A percentile compares a stretch with the other conserved stretches of the same genome.
Evolutionary conservation across 2,329 filamentous ascomycete genomes (phyloP).

Genomic region (Cladosporium sp.): DNA sequence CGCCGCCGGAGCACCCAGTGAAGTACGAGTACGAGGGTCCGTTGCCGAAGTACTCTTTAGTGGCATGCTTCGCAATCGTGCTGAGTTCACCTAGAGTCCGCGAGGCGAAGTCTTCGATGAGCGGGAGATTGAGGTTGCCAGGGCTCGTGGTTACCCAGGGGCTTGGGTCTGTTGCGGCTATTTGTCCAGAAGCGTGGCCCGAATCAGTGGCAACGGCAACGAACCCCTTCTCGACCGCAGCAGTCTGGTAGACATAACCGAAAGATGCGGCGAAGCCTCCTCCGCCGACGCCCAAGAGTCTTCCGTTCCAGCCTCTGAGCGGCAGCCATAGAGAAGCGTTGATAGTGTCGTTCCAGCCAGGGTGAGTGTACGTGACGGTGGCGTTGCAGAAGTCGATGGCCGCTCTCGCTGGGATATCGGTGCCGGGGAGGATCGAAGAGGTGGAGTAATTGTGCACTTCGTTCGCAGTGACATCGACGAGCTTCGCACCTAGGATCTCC

Average conservation of each 20-base stretch:
- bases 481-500: neutral
- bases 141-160: conserved; percentile 31
- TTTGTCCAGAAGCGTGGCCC: conserved; percentile 4
- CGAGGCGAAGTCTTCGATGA: conserved; percentile 40
- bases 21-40: conserved; percentile 41
- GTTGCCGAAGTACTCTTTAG: conserved; percentile 36
- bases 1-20: conserved; percentile 43
- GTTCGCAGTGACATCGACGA: neutral
- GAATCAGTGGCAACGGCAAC: conserved; percentile 22
- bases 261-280: conserved; percentile 33
- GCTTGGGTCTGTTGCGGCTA: conserved; percentile 12
- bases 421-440: conserved; percentile 3
- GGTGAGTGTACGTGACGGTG: conserved; percentile 31
- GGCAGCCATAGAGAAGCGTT: conserved; percentile 38
- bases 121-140: conserved; percentile 39
- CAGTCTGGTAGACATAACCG: conserved; percentile 24
- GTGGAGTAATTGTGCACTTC: neutral
- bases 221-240: conserved; percentile 26
- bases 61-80: conserved; percentile 37
- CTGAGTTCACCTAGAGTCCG: conserved; percentile 39
- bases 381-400: conserved; percentile 31
- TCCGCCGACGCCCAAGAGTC: conserved; percentile 41
- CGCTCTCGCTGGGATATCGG: neutral
- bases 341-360: conserved; percentile 24
- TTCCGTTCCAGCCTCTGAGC: conserved; percentile 35